phyloP scores from a whole-genome alignment of 768 basidiomycete genomes.

The Macrolepiota dolichaula region DNA sequence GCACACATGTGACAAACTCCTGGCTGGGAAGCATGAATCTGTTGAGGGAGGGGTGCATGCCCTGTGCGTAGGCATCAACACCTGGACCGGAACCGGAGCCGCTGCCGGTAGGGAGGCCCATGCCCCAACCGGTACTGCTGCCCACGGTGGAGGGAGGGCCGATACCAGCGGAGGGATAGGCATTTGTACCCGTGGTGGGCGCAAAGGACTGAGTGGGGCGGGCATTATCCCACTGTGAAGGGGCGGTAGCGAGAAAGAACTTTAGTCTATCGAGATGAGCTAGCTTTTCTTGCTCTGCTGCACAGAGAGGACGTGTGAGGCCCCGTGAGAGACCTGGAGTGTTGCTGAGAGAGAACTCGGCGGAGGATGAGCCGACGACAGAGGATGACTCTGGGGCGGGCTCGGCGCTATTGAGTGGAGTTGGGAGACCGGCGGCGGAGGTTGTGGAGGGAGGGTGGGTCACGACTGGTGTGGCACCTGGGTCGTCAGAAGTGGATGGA shows the following conservation, averaged over 20 bases:
- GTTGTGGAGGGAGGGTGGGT: slow-evolving; percentile 12
- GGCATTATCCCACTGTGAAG: slow-evolving; percentile 61
- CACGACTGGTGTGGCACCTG: slow-evolving; percentile 15
- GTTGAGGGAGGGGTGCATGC: slow-evolving; percentile 73
- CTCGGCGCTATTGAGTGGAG: slow-evolving; percentile 11
- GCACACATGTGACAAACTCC: slow-evolving; percentile 86
- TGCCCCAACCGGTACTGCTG: slow-evolving; percentile 11
- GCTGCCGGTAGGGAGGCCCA: slow-evolving; percentile 14
- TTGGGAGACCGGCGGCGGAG: slow-evolving; percentile 14
- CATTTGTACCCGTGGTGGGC: slow-evolving; percentile 12
- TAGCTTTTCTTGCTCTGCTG: slow-evolving; percentile 65
- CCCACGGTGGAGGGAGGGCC: slow-evolving; percentile 1
- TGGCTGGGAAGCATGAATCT: slow-evolving; percentile 85
- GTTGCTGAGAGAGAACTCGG: slow-evolving; percentile 12
- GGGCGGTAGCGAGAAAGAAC: slow-evolving; percentile 86
- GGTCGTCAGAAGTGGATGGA: neutral
- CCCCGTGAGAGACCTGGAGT: slow-evolving; percentile 34
- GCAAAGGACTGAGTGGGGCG: slow-evolving; percentile 22
- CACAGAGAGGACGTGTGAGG: slow-evolving; percentile 56
- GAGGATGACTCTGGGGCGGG: neutral
- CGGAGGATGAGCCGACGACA: slow-evolving; percentile 9
- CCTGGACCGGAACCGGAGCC: slow-evolving; percentile 17
- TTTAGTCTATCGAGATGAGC: slow-evolving; percentile 81
- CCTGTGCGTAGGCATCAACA: slow-evolving; percentile 30
- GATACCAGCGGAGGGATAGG: slow-evolving; percentile 11